These are phyloP conservation scores for Cercospora canescens DNA, from an alignment of 2,329 filamentous ascomycete species.

Conservation along the genomic window DNA sequence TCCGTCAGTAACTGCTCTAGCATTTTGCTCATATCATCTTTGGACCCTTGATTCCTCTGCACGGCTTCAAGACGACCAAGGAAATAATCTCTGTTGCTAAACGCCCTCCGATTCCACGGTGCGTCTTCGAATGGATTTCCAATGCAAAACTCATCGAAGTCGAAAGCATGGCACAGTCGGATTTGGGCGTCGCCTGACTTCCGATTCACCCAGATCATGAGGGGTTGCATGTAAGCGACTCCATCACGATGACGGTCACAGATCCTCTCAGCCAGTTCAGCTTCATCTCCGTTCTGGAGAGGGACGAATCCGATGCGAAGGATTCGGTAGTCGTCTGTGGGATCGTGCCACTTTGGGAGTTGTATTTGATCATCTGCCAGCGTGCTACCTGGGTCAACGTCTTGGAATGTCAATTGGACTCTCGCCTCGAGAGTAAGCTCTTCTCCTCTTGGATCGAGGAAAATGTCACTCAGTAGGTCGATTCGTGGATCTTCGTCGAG, in stretches of 20 bases:
- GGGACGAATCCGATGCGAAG: constrained; percentile 11
- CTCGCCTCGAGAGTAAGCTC: background rate
- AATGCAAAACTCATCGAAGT: constrained; percentile 17
- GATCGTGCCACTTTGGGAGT: background rate
- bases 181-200: background rate
- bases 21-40: background rate
- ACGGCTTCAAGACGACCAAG: constrained; percentile 1
- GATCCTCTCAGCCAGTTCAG: background rate
- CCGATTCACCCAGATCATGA: constrained; percentile 1
- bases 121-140: constrained; percentile 3
- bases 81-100: background rate
- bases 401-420: background rate
- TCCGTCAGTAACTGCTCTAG: constrained; percentile 1
- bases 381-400: background rate
- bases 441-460: background rate
- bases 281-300: background rate
- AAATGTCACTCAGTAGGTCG: background rate
- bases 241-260: background rate
- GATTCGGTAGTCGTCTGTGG: background rate
- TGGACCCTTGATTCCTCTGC: background rate
- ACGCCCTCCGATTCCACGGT: background rate
- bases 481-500: background rate
- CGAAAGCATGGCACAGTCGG: constrained; percentile 8
- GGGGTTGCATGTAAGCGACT: constrained; percentile 6
- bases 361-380: background rate